A percentile compares a stretch with the other conserved stretches of the same genome.
phyloP scores from a whole-genome alignment of 805 yeast species.

The Blastobotrys terrestris region DNA sequence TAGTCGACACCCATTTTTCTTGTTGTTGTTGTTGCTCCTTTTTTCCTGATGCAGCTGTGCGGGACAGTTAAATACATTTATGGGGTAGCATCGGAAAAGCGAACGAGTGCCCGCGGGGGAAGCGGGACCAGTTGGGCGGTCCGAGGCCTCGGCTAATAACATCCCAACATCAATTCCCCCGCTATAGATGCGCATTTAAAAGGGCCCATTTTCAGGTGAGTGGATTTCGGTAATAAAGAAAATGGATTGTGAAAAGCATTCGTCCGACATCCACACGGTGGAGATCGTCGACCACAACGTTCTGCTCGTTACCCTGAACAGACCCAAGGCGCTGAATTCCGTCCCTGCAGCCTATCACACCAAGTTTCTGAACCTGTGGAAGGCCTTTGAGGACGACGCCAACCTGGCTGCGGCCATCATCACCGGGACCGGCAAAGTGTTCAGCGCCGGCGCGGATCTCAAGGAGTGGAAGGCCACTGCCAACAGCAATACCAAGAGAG shows the following conservation, averaged over 20 bases:
- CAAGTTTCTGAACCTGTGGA: slow-evolving; percentile 17
- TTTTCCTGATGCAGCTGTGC: too few species aligned
- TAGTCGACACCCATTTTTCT: slow-evolving; percentile 12
- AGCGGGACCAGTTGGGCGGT: too few species aligned
- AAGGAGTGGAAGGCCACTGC: slow-evolving; percentile 16
- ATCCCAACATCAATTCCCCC: not conserved
- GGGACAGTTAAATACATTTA: too few species aligned
- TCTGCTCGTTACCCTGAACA: slow-evolving; percentile 17
- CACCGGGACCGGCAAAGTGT: slow-evolving; percentile 25
- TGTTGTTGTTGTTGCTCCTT: not conserved
- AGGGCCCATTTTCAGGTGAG: not conserved
- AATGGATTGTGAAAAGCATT: slow-evolving; percentile 2
- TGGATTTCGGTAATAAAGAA: not conserved
- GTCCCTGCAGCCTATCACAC: slow-evolving; percentile 16
- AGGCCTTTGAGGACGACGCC: slow-evolving; percentile 17
- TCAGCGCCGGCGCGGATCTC: slow-evolving; percentile 28
- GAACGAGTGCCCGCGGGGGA: too few species aligned
- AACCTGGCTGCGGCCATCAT: slow-evolving; percentile 20
- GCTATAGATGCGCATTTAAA: not conserved
- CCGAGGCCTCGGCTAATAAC: not conserved
- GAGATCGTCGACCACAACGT: slow-evolving; percentile 12
- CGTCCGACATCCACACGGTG: slow-evolving; percentile 15
- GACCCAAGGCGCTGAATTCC: slow-evolving; percentile 18
- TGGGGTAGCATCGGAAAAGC: too few species aligned
- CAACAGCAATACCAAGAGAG: not conserved